These are phyloP conservation scores for Cladochytrium replicatum DNA, from an alignment of 192 early-diverging fungal species.

Conservation along the genomic window DNA sequence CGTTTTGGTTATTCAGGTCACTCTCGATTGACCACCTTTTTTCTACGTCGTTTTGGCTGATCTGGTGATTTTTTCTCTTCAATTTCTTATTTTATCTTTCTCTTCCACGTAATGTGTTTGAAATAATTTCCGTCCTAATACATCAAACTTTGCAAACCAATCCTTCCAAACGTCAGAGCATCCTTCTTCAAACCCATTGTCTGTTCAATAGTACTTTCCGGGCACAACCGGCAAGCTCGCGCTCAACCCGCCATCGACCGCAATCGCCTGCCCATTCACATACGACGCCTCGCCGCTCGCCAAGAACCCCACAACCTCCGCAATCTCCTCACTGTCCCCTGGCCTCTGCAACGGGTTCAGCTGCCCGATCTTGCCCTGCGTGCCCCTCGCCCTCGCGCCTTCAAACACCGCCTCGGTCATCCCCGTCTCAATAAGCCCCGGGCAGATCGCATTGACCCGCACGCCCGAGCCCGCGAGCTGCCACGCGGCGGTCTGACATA, in stretches of 20 bases:
- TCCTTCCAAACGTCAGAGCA: too few species aligned
- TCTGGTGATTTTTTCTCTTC: too few species aligned
- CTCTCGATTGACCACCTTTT: too few species aligned
- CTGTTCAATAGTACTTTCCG: too few species aligned
- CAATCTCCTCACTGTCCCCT: conserved; percentile 33
- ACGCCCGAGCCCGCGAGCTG: conserved; percentile 28
- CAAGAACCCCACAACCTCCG: conserved; percentile 32
- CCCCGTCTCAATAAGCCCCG: conserved; percentile 41
- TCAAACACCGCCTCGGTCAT: conserved; percentile 41
- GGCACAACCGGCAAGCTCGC: conserved; percentile 20
- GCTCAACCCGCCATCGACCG: conserved; percentile 36
- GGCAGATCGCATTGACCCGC: conserved; percentile 43
- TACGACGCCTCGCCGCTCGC: conserved; percentile 39
- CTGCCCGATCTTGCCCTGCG: conserved; percentile 33
- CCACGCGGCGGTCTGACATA: conserved; percentile 27
- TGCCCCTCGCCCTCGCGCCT: conserved; percentile 28
- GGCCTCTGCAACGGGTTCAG: conserved; percentile 34
- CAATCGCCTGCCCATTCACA: conserved; percentile 36
- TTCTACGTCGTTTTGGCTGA: too few species aligned
- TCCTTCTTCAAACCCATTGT: too few species aligned
- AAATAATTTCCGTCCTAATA: too few species aligned
- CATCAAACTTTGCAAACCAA: too few species aligned
- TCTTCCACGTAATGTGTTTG: too few species aligned
- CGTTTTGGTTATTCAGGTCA: too few species aligned
- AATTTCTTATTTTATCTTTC: too few species aligned